These are phyloP conservation scores for Boletus coccyginus DNA, from an alignment of 768 basidiomycete genomes.

Conservation along the genomic window DNA sequence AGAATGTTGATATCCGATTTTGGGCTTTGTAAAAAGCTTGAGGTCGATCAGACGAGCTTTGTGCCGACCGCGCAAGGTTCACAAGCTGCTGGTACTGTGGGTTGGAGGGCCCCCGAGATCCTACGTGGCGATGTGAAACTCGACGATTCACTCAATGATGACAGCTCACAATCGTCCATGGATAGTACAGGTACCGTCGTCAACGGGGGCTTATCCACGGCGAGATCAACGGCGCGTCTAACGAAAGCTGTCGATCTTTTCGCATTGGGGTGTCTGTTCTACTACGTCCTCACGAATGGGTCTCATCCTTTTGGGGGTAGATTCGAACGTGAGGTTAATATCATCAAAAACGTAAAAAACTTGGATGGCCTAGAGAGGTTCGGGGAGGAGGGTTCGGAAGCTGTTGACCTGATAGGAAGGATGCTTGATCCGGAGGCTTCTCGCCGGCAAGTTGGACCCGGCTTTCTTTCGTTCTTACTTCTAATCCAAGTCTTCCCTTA, in stretches of 20 bases:
- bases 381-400: conserved; percentile 95
- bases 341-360: conserved; percentile 75
- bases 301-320: conserved; percentile 92
- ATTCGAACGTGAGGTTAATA: conserved; percentile 93
- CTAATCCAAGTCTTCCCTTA: not conserved
- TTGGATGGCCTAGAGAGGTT: conserved; percentile 72
- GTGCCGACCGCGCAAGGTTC: conserved; percentile 88
- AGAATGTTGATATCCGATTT: conserved; percentile 97
- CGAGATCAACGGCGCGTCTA: conserved; percentile 54
- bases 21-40: conserved; percentile 93
- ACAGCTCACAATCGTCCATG: conserved; percentile 63
- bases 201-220: conserved; percentile 15
- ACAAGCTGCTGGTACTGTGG: conserved; percentile 89
- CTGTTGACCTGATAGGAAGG: conserved; percentile 67
- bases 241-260: conserved; percentile 98
- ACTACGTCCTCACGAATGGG: conserved; percentile 87
- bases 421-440: conserved; percentile 82
- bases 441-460: conserved; percentile 56
- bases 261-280: conserved; percentile 93
- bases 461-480: not conserved
- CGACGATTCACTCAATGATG: conserved; percentile 67
- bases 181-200: conserved; percentile 58
- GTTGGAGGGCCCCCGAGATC: conserved; percentile 98
- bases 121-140: conserved; percentile 91
- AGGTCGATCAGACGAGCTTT: conserved; percentile 95